Evolutionary conservation across 805 yeast genomes (phyloP), one percentile per base, ranked within the genome.

Genomic region (Wickerhamomyces xylosicus): DNA sequence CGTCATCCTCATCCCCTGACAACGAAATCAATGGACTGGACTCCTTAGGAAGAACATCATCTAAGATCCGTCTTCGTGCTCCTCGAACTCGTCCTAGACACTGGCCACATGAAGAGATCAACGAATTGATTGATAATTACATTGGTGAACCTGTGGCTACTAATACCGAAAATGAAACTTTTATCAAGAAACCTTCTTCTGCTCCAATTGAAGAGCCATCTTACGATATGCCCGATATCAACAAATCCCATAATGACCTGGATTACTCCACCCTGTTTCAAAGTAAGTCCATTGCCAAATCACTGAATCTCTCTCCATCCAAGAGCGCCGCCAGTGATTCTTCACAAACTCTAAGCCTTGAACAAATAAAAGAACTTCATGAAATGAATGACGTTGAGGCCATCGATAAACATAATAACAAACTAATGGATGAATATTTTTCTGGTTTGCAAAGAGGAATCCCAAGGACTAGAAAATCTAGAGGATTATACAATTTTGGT

Each of bases 11-110:
- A 35, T 27, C 41, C 42, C 1, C 20, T 44, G 19, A 39, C 36
- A 13, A 36, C 39, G 15, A 34, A 42, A n/a, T 41, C 47, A 3
- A 35, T 37, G 9, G 41, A 44, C 10, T 37, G 19, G 13, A 19
- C 36, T 6, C 25, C 25, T 21, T 21, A 21, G 25, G 25, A 21
- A 21, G 25, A 21, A 21, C 25, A 21, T 21, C 10, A 7, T 6
- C n/a, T 25, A n/a, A n/a, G 4, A 25, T 10, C 29, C 8, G 14
- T 9, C 29, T 11, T 25, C 29, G 29, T 25, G 29, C 29, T 25
- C 29, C 9, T 8, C 8, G 33, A 15, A 16, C 6, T 5, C 33
- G 33, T 31, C 33, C 33, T 16, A 15, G 13, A 5, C 13, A 31
- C 13, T 31, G 19, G 17, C 33, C 33, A 5, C 33, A 31, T 17